Conservation (phyloP, 1,139 yeast species). For the Suhomyces bolitotheri region DNA sequence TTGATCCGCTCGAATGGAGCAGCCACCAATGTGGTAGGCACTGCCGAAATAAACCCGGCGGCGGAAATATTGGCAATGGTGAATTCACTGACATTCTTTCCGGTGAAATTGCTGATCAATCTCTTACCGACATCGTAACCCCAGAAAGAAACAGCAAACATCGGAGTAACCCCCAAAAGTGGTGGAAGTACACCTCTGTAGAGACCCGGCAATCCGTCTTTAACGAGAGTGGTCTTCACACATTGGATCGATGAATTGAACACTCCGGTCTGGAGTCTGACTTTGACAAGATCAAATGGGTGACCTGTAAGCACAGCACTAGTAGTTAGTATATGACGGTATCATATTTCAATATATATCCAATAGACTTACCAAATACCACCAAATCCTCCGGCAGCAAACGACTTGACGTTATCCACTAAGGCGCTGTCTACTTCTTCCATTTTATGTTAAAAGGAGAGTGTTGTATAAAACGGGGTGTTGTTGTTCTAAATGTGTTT, state of each 20-base stretch:
- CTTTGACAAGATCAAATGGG: constrained; percentile 92
- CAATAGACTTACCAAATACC: constrained; percentile 44
- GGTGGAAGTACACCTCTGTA: constrained; percentile 92
- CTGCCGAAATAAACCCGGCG: constrained; percentile 94
- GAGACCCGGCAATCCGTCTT: constrained; percentile 76
- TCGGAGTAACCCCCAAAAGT: constrained; percentile 91
- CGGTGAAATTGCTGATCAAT: constrained; percentile 52
- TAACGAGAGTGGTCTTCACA: constrained; percentile 63
- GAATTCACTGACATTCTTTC: constrained; percentile 45
- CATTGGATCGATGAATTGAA: constrained; percentile 65
- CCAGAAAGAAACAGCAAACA: constrained; percentile 98
- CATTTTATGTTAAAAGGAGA: constrained; percentile 28
- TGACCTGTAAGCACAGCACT: constrained; percentile 92
- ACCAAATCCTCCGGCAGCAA: constrained; percentile 82
- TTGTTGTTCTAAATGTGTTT: no score
- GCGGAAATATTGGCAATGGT: constrained; percentile 73
- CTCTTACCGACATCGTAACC: constrained; percentile 94
- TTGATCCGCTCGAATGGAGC: constrained; percentile 97
- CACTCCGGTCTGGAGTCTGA: constrained; percentile 79
- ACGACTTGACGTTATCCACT: constrained; percentile 65
- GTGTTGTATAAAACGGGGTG: no score
- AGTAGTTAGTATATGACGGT: constrained; percentile 9
- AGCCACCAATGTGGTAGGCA: constrained; percentile 92
- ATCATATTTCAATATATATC: no score
- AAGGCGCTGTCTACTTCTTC: constrained; percentile 53